Evolutionary conservation across 1,139 yeast species (phyloP).

Genomic region (Nakaseomyces delphensis): DNA sequence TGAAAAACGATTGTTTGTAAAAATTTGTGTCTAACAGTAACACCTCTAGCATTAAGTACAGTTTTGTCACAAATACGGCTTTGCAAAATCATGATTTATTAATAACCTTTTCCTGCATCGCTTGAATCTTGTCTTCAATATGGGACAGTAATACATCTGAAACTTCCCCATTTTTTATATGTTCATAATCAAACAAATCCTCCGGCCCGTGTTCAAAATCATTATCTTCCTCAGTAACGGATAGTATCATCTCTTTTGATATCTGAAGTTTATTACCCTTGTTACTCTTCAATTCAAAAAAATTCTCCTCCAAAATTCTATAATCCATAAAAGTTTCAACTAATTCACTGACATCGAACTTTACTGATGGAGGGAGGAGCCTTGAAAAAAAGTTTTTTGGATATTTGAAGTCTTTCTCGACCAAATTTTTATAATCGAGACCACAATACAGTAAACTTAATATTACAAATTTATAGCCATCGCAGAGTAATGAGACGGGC

Average conservation of each 20-base stretch:
- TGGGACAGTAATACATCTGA: constrained; percentile 26
- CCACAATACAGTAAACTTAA: constrained; percentile 29
- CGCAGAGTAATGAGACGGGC: constrained; percentile 30
- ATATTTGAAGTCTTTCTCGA: constrained; percentile 23
- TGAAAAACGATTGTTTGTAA: too few species aligned
- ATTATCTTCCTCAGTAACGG: constrained; percentile 22
- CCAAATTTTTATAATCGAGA: constrained; percentile 23
- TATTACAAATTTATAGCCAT: constrained; percentile 28
- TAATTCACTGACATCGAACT: constrained; percentile 17
- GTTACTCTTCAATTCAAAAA: constrained; percentile 31
- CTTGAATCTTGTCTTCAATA: constrained; percentile 23
- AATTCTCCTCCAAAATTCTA: constrained; percentile 28
- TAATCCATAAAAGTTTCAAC: constrained; percentile 25
- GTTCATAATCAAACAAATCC: constrained; percentile 19
- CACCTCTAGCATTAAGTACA: too few species aligned
- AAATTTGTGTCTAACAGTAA: too few species aligned
- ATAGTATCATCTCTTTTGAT: constrained; percentile 18
- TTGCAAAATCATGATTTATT: not conserved
- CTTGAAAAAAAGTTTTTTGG: constrained; percentile 28
- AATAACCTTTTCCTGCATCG: constrained; percentile 10
- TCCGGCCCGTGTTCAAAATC: constrained; percentile 7
- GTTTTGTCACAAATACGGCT: too few species aligned
- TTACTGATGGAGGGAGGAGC: constrained; percentile 23
- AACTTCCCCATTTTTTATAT: constrained; percentile 26
- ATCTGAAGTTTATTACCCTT: constrained; percentile 29